These are phyloP conservation scores for Monilinia fructigena DNA, from an alignment of 2,329 filamentous ascomycete species.

Conservation along the genomic window DNA sequence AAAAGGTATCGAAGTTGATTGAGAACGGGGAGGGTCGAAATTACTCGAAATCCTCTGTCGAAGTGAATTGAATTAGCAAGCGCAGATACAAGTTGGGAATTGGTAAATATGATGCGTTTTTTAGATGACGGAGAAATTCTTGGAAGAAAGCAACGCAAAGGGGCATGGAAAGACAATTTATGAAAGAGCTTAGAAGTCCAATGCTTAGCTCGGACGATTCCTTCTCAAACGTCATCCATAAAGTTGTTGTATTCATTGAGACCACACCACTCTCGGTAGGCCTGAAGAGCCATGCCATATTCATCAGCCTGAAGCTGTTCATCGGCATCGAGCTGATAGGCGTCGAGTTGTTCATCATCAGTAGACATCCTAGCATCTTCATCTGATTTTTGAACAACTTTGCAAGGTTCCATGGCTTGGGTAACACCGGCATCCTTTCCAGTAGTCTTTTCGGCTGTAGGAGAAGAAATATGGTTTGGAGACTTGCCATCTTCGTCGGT, in stretches of 20 bases:
- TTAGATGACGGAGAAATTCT: background rate
- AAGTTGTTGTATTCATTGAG: background rate
- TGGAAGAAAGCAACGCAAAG: background rate
- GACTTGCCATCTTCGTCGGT: constrained; percentile 14
- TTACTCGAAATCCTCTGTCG: constrained; percentile 6
- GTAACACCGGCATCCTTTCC: background rate
- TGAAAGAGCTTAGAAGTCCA: background rate
- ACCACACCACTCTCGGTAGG: constrained; percentile 1
- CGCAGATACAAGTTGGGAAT: background rate
- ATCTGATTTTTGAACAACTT: constrained; percentile 11
- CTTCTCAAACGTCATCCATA: background rate
- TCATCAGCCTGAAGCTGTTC: constrained; percentile 3
- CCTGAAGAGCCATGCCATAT: background rate
- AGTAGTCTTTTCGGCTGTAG: background rate
- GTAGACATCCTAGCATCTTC: background rate
- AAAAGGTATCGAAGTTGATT: background rate
- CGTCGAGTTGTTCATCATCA: background rate
- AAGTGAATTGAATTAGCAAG: background rate
- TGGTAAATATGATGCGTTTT: background rate
- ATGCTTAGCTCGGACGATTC: background rate
- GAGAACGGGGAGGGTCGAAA: background rate
- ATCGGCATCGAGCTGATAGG: background rate
- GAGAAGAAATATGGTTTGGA: background rate
- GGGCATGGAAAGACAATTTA: background rate
- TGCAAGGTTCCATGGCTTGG: background rate